Base-by-base conservation (phyloP, 2,329 filamentous ascomycete genomes). In the Curvularia sp. region DNA sequence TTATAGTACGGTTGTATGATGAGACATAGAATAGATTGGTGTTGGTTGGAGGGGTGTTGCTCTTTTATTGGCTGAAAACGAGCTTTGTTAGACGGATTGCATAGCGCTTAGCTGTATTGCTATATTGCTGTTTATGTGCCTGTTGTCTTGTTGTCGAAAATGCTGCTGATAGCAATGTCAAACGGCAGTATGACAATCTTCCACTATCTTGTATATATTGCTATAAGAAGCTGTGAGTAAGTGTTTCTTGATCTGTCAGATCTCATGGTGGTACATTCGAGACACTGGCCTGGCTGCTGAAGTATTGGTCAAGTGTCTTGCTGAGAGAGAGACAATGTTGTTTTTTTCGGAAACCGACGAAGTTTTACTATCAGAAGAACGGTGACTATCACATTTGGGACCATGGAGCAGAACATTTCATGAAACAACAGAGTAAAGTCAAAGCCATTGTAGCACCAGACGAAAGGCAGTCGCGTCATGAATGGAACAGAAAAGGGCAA, bases 1-100 rank as follows among this genome's bases (percentile, higher is more conserved):
- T n/a, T 78, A 78, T 57, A 78, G 75, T 57, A 67, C 74, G 9
- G 75, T 65, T 74, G 76, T 78, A 68, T 78, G 60, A 75, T 57
- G 15, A 42, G 20, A 24, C 22, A 22, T 18, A 46, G 26, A 46
- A 20, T 18, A 46, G n/a, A 30, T 18, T n/a, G 15, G 42, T 7
- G 30, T 31, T 18, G 26, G 15, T 38, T 38, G 33, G 33, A 9
- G n/a, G n/a, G 35, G 15, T 38, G 22, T 24, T 24, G 4, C 33
- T 15, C 33, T 38, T 18, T 38, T 35, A 3, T 6, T 10, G 30
- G 30, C 33, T 35, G 15, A 18, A 38, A 38, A 38, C 15, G 35
- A 7, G n/a, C 35, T 18, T 38, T 18, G 5, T n/a, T 7, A 18
- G 15, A 18, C 3, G 15, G n/a, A 38, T 38, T 38, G 35, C 5